phyloP scores from a whole-genome alignment of 306 rosid genomes.

The Prunus campanulata region DNA sequence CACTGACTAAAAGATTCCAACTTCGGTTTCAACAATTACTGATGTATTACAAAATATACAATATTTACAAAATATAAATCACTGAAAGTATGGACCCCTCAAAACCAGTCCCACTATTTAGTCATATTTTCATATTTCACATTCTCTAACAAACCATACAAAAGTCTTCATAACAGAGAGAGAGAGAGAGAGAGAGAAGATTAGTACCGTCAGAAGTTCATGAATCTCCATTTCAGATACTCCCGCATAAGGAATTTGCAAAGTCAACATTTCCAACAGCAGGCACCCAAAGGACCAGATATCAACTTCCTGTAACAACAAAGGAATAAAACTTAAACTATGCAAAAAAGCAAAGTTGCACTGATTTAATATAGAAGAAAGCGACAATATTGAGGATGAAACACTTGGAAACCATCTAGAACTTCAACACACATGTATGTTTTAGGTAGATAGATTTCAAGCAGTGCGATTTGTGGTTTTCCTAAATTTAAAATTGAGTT shows the following conservation, averaged over 20 bases:
- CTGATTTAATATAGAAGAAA: background rate
- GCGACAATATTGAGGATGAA: background rate
- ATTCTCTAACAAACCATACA: background rate
- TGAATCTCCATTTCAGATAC: slow-evolving; percentile 53
- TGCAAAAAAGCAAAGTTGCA: background rate
- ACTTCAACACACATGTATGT: background rate
- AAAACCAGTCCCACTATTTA: background rate
- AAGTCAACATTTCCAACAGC: slow-evolving; percentile 73
- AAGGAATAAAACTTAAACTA: slow-evolving; percentile 10
- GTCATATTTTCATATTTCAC: background rate
- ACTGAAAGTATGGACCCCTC: background rate
- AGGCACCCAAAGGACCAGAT: slow-evolving; percentile 98
- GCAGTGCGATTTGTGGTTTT: background rate
- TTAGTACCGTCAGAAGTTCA: slow-evolving; percentile 62
- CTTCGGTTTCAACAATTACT: background rate
- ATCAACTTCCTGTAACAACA: slow-evolving; percentile 75
- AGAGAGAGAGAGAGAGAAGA: background rate
- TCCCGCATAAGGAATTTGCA: slow-evolving; percentile 70
- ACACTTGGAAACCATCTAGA: background rate
- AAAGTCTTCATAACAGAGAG: background rate
- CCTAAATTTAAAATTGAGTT: background rate
- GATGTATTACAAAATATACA: background rate
- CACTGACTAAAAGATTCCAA: background rate
- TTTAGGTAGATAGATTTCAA: background rate
- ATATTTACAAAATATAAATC: background rate